A percentile compares a stretch with the other conserved stretches of the same genome.
These are phyloP conservation scores for Bryoerythrophyllum caledonicum DNA, from an alignment of 225 moss, liverwort and hornwort genomes.

Conservation along the genomic window DNA sequence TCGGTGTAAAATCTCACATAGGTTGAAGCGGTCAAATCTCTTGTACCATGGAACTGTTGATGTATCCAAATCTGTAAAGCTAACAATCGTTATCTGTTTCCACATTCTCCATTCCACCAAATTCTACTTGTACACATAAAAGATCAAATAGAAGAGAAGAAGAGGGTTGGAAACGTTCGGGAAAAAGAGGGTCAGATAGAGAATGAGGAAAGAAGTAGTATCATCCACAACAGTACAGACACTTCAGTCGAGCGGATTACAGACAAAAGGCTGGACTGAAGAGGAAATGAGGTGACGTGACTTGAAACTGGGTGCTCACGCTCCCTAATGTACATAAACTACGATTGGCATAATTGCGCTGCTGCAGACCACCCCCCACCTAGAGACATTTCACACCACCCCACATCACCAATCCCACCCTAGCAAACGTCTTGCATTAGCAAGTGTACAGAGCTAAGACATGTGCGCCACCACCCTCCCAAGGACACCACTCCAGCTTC, in stretches of 20 bases:
- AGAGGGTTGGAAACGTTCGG: no score
- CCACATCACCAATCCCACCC: constrained; percentile 69
- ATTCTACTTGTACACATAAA: no score
- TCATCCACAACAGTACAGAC: constrained; percentile 24
- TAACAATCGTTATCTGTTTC: no score
- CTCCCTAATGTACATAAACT: constrained; percentile 92
- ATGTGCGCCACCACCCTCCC: constrained; percentile 43
- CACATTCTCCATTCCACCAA: no score
- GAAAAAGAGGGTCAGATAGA: no score
- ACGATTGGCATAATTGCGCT: constrained; percentile 71
- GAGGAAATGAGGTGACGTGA: constrained; percentile 63
- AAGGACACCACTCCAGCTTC: constrained; percentile 67
- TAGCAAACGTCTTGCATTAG: constrained; percentile 70
- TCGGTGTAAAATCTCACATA: no score
- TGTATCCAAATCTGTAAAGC: no score
- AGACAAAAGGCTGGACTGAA: constrained; percentile 37
- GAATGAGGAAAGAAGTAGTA: constrained; percentile 15
- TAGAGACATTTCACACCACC: constrained; percentile 66
- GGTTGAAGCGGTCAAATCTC: no score
- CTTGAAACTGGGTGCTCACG: constrained; percentile 85
- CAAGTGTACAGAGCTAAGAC: constrained; percentile 69
- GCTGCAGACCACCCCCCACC: constrained; percentile 50
- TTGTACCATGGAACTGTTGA: no score
- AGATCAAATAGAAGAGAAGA: no score
- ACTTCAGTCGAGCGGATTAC: constrained; percentile 40